A percentile compares a stretch with the other conserved stretches of the same genome.
These are phyloP conservation scores for Periconia digitata DNA, from an alignment of 2,329 filamentous ascomycete species.

Conservation along the genomic window DNA sequence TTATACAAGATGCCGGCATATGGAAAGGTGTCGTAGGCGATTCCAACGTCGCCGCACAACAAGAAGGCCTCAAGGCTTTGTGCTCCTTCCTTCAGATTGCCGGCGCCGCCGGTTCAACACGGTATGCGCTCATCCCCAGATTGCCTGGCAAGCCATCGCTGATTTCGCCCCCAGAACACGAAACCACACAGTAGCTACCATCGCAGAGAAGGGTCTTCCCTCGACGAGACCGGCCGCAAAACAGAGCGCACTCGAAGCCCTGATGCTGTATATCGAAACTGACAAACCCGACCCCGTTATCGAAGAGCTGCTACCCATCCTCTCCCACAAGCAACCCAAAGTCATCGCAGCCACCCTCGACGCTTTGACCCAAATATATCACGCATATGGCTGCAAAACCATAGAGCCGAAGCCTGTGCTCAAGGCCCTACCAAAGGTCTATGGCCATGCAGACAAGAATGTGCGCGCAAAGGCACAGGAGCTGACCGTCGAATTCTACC, in stretches of 20 bases:
- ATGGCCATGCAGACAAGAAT: conserved; percentile 97
- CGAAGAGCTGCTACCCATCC: conserved; percentile 81
- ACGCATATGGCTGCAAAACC: conserved; percentile 92
- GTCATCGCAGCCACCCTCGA: conserved; percentile 75
- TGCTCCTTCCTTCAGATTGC: conserved; percentile 93
- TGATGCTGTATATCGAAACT: conserved; percentile 86
- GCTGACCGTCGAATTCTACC: conserved; percentile 89
- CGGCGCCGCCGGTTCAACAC: conserved; percentile 73
- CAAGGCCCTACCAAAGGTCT: conserved; percentile 85
- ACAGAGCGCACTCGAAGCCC: conserved; percentile 78
- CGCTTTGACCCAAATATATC: conserved; percentile 80
- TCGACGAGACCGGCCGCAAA: conserved; percentile 90
- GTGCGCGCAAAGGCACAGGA: conserved; percentile 91
- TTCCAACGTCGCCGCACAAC: conserved; percentile 94
- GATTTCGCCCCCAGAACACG: conserved; percentile 61
- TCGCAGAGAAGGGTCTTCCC: conserved; percentile 88
- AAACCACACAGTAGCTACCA: conserved; percentile 69
- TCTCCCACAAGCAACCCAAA: conserved; percentile 90
- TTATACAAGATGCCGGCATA: conserved; percentile 77
- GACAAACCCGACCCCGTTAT: conserved; percentile 84
- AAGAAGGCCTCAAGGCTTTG: conserved; percentile 84
- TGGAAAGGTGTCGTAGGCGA: conserved; percentile 94
- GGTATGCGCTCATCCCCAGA: conserved; percentile 46
- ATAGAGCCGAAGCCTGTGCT: conserved; percentile 91
- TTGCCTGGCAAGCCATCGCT: conserved; percentile 8